phyloP scores from a whole-genome alignment of 108 stramenopile species.

The Skeletonema grethae region DNA sequence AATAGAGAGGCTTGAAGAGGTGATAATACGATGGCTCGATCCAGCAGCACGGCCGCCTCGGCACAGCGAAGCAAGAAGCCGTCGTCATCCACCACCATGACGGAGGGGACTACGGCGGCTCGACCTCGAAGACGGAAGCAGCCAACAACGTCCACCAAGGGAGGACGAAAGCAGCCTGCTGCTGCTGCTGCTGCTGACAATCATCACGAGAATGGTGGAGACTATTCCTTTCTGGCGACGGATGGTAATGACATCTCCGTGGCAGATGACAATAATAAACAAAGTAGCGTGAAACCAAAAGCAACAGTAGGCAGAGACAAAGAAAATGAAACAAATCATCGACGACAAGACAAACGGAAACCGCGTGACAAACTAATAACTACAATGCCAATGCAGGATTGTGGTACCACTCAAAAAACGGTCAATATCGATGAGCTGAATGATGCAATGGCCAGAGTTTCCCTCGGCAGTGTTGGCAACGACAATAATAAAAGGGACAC shows the following conservation, averaged over 20 bases:
- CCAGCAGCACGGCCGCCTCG: neutral
- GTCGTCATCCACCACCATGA: neutral
- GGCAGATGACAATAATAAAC: neutral
- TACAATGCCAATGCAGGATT: neutral
- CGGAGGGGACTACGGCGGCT: neutral
- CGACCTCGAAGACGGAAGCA: neutral
- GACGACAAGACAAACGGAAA: neutral
- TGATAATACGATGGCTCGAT: neutral
- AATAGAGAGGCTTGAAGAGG: too few relatives aligned
- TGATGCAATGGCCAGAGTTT: constrained; percentile 11
- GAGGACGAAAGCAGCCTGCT: neutral
- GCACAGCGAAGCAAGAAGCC: neutral
- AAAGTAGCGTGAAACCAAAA: neutral
- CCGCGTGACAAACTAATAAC: neutral
- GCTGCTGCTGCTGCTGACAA: too few relatives aligned
- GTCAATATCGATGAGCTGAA: constrained; percentile 8
- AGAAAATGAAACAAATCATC: neutral
- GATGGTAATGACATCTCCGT: neutral
- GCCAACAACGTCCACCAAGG: neutral
- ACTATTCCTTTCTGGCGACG: neutral
- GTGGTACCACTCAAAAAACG: neutral
- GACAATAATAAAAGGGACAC: neutral
- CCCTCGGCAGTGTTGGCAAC: neutral
- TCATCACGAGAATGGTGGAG: neutral
- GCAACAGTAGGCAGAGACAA: neutral